These are phyloP conservation scores for Priceomyces haplophilus DNA, from an alignment of 805 yeast species.

Conservation along the genomic window DNA sequence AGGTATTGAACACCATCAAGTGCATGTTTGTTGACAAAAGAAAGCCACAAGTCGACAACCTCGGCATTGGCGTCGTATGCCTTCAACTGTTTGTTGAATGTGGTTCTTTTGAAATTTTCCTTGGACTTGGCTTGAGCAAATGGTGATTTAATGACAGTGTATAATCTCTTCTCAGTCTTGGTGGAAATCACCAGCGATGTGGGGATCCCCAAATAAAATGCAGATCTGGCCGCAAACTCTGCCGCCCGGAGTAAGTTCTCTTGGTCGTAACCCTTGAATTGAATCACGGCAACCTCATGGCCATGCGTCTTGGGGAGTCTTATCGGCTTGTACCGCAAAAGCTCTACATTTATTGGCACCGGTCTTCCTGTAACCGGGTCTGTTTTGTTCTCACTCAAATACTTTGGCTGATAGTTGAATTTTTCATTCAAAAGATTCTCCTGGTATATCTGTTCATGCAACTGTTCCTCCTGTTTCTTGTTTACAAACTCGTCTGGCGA, in stretches of 20 bases:
- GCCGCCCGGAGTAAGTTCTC: conserved; percentile 70
- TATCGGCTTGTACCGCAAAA: conserved; percentile 78
- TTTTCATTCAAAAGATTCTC: conserved; percentile 25
- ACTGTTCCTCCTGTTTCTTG: conserved; percentile 21
- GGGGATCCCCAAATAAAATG: conserved; percentile 86
- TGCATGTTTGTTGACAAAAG: conserved; percentile 73
- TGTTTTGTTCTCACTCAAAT: conserved; percentile 18
- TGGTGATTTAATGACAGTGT: conserved; percentile 92
- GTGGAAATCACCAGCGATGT: conserved; percentile 70
- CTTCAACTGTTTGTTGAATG: conserved; percentile 68
- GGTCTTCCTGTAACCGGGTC: conserved; percentile 43
- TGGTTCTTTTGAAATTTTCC: conserved; percentile 88
- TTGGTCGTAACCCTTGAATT: conserved; percentile 67
- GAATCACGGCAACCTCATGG: conserved; percentile 72
- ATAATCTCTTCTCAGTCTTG: conserved; percentile 71
- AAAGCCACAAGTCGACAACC: conserved; percentile 75
- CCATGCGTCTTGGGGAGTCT: conserved; percentile 66
- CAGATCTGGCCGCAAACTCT: conserved; percentile 87
- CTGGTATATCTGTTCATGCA: conserved; percentile 26
- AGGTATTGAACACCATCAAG: conserved; percentile 81
- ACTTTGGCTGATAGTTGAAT: conserved; percentile 30
- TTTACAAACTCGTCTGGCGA: conserved; percentile 34
- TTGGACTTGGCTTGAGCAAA: conserved; percentile 92
- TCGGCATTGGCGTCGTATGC: conserved; percentile 87
- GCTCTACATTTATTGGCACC: conserved; percentile 79